Evolutionary conservation across 2,329 filamentous ascomycete genomes (phyloP).

Genomic region (Trematosphaeria pertusa): DNA sequence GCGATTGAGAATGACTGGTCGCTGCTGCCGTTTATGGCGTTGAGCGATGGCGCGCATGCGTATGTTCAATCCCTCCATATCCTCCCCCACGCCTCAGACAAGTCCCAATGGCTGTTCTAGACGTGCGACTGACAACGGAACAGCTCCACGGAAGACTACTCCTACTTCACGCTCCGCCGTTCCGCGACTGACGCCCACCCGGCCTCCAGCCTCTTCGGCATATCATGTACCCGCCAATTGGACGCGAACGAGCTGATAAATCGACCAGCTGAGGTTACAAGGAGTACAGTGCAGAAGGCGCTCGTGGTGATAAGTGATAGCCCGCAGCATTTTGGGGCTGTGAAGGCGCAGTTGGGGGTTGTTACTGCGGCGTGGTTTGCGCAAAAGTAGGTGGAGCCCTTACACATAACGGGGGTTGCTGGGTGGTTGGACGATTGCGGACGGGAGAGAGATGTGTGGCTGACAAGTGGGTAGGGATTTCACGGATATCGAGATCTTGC

Average conservation of each 20-base stretch:
- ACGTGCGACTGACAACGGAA: slow-evolving; percentile 7
- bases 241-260: slow-evolving; percentile 79
- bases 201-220: slow-evolving; percentile 89
- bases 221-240: slow-evolving; percentile 92
- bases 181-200: slow-evolving; percentile 55
- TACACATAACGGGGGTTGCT: too few species aligned
- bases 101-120: too few species aligned
- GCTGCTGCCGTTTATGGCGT: slow-evolving; percentile 92
- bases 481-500: slow-evolving; percentile 85
- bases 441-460: slow-evolving; percentile 1
- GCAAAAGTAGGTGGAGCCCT: slow-evolving; percentile 66
- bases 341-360: slow-evolving; percentile 86
- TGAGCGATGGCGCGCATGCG: slow-evolving; percentile 95
- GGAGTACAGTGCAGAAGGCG: slow-evolving; percentile 96
- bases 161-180: slow-evolving; percentile 90
- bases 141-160: slow-evolving; percentile 93
- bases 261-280: slow-evolving; percentile 87
- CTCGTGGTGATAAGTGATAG: slow-evolving; percentile 94
- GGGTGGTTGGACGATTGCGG: not conserved
- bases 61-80: slow-evolving; percentile 56
- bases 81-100: not conserved
- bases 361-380: slow-evolving; percentile 97
- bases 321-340: slow-evolving; percentile 86
- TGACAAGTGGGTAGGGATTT: slow-evolving; percentile 69
- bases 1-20: slow-evolving; percentile 87